These are phyloP conservation scores for Taphrina populina DNA, from an alignment of 1,139 yeast species.

Conservation along the genomic window DNA sequence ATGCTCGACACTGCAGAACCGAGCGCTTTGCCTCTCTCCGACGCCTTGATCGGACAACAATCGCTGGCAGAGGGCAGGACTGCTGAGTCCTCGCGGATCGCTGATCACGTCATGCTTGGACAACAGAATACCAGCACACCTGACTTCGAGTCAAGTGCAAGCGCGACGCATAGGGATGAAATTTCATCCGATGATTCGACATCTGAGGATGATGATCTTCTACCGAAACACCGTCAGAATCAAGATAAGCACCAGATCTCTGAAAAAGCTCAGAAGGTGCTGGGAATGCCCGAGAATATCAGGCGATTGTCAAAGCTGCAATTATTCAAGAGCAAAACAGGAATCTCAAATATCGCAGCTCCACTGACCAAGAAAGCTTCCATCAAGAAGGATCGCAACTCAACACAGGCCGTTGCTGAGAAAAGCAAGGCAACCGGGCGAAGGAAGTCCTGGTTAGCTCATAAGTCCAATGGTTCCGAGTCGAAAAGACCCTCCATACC, in stretches of 20 bases:
- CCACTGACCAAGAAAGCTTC: no score
- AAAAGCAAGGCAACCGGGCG: no score
- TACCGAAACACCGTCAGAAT: conserved; percentile 7
- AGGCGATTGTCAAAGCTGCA: no score
- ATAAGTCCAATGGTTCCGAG: no score
- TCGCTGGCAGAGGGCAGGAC: neutral
- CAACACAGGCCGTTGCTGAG: no score
- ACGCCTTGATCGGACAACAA: neutral
- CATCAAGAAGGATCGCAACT: no score
- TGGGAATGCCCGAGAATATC: conserved; percentile 26
- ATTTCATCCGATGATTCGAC: conserved; percentile 4
- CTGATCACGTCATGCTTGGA: neutral
- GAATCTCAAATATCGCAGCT: no score
- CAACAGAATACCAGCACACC: neutral
- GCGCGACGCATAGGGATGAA: conserved; percentile 12
- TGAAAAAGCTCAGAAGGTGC: conserved; percentile 25
- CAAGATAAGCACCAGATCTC: conserved; percentile 1
- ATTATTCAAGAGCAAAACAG: no score
- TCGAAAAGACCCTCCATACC: neutral
- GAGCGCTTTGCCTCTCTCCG: neutral
- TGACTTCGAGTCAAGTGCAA: neutral
- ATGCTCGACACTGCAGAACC: neutral
- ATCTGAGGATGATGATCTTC: conserved; percentile 4
- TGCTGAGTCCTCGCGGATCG: no score
- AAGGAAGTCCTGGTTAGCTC: no score